Evolutionary conservation across 257 asterid species (phyloP).

Genomic region (Solanum infundibuliforme): DNA sequence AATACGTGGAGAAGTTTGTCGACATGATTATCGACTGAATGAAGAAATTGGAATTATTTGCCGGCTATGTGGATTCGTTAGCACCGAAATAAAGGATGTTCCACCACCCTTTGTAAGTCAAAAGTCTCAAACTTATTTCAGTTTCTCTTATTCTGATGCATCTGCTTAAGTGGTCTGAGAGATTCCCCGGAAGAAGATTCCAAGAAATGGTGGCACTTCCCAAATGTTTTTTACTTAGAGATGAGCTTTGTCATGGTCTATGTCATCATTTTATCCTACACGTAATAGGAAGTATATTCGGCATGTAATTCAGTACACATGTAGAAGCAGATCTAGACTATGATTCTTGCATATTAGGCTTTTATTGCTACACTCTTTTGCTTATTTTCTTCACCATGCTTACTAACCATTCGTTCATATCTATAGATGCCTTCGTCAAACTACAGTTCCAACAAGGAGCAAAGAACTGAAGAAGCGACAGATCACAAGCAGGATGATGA

Average conservation of each 20-base stretch:
- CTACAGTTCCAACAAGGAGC: conserved; percentile 42
- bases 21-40: conserved; percentile 66
- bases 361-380: not conserved
- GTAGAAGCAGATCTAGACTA: not conserved
- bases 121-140: not conserved
- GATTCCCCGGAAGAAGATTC: not conserved
- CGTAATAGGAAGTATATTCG: not conserved
- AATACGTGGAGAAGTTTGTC: conserved; percentile 29
- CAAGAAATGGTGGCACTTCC: not conserved
- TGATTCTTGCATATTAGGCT: not conserved
- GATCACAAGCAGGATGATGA: conserved; percentile 31
- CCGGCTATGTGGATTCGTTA: conserved; percentile 62
- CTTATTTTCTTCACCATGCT: not conserved
- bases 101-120: conserved; percentile 77
- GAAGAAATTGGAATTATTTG: conserved; percentile 85
- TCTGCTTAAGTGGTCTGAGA: not conserved
- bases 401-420: not conserved
- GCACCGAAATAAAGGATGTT: conserved; percentile 77
- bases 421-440: conserved; percentile 33
- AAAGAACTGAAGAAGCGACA: conserved; percentile 30
- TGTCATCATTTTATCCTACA: not conserved
- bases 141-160: not conserved
- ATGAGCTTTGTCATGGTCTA: not conserved
- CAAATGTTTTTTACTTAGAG: not conserved
- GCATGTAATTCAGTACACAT: not conserved